phyloP scores from a whole-genome alignment of 2,329 filamentous ascomycete genomes.

The Xylariales sp. region DNA sequence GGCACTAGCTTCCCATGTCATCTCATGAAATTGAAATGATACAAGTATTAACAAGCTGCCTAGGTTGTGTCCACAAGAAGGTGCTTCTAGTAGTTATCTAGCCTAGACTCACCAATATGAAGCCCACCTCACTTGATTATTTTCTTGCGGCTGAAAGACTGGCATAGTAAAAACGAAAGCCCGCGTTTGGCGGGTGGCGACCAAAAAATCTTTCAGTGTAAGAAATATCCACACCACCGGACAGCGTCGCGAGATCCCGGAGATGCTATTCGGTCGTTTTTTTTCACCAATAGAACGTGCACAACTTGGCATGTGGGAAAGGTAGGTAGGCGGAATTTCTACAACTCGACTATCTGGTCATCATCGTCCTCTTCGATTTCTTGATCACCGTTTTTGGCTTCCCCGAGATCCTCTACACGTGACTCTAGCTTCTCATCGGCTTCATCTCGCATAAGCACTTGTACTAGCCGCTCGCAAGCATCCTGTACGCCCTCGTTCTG shows the following conservation, averaged over 20 bases:
- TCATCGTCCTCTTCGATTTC: conserved; percentile 43
- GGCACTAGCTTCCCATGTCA: not conserved
- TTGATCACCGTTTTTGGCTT: conserved; percentile 43
- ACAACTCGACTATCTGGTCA: conserved; percentile 66
- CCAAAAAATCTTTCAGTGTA: not conserved
- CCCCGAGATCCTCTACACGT: conserved; percentile 54
- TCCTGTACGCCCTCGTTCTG: conserved; percentile 84
- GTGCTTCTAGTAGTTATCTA: not conserved
- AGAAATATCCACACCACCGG: not conserved
- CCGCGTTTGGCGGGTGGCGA: not conserved
- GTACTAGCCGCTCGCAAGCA: conserved; percentile 88
- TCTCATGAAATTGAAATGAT: not conserved
- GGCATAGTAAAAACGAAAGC: conserved; percentile 1
- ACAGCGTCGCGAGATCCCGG: too few relatives aligned
- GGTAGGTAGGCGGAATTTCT: conserved; percentile 32
- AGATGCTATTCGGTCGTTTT: not conserved
- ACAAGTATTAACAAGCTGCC: not conserved
- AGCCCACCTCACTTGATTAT: not conserved
- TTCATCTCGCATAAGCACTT: conserved; percentile 87
- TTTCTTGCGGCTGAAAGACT: not conserved
- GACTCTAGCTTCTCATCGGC: conserved; percentile 58
- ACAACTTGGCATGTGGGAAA: conserved; percentile 17
- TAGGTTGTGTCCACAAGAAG: not conserved
- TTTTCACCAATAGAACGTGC: conserved; percentile 24
- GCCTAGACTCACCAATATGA: not conserved